Percentiles rank a stretch among this genome's conserved stretches.
Evolutionary conservation across 2,329 filamentous ascomycete species (phyloP).

Genomic region (Grosmannia clavigera): DNA sequence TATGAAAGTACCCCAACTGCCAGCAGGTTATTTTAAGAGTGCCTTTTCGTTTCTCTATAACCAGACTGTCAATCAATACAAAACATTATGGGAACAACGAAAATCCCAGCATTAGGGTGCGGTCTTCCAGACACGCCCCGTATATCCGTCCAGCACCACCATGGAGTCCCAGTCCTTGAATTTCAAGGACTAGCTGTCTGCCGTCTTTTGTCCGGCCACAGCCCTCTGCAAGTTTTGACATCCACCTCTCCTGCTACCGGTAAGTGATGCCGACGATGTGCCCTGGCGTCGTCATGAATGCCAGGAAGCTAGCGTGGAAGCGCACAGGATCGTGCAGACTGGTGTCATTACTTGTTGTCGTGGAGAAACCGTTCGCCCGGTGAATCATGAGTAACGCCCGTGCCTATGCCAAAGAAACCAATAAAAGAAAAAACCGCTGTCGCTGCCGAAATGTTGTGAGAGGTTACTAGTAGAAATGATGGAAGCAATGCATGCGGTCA

Average conservation of each 20-base stretch:
- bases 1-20: background rate
- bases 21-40: background rate
- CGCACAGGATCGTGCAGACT: background rate
- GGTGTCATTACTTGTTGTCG: background rate
- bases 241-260: too few species aligned
- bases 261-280: too few species aligned
- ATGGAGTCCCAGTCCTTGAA: background rate
- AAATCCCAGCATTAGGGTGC: background rate
- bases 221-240: too few species aligned
- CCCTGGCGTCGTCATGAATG: too few species aligned
- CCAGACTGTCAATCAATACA: background rate
- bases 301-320: background rate
- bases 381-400: background rate
- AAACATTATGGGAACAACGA: background rate
- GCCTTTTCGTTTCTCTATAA: background rate
- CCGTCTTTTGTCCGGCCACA: background rate
- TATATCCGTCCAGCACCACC: background rate
- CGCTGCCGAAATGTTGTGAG: background rate
- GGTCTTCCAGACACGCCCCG: background rate
- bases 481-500: background rate
- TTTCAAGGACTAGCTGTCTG: background rate
- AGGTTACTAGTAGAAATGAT: background rate
- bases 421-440: background rate
- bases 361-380: background rate
- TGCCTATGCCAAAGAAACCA: background rate